Conservation (phyloP, 1,284 basidiomycete species). For the Hypsizygus ulmarius region DNA sequence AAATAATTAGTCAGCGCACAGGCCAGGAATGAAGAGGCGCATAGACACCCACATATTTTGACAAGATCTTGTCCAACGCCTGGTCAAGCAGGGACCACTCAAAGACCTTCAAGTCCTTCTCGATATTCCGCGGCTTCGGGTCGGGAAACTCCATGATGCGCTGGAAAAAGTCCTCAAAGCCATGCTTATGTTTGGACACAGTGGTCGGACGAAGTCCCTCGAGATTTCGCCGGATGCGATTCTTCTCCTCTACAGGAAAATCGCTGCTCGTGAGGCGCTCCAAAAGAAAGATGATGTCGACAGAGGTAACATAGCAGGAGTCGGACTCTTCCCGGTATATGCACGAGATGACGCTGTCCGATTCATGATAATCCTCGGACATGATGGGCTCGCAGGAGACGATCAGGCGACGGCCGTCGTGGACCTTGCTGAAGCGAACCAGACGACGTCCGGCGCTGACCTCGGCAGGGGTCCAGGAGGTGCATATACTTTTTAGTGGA, state of each 20-base stretch:
- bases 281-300: slow-evolving; percentile 92
- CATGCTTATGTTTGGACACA: slow-evolving; percentile 82
- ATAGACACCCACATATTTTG: slow-evolving; percentile 80
- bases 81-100: slow-evolving; percentile 82
- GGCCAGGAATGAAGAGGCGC: background rate
- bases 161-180: slow-evolving; percentile 86
- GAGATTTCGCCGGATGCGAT: slow-evolving; percentile 90
- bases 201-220: slow-evolving; percentile 92
- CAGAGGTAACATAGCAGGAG: slow-evolving; percentile 87
- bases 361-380: slow-evolving; percentile 55
- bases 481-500: slow-evolving; percentile 50
- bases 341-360: slow-evolving; percentile 78
- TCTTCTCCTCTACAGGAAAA: slow-evolving; percentile 95
- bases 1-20: background rate
- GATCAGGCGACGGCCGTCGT: slow-evolving; percentile 58
- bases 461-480: slow-evolving; percentile 59
- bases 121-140: slow-evolving; percentile 94
- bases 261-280: slow-evolving; percentile 83
- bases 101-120: slow-evolving; percentile 98
- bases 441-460: slow-evolving; percentile 61
- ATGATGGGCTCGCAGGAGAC: slow-evolving; percentile 62
- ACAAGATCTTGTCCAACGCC: slow-evolving; percentile 89
- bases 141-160: slow-evolving; percentile 94
- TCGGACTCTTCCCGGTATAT: slow-evolving; percentile 83
- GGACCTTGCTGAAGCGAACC: slow-evolving; percentile 64